These are phyloP conservation scores for Xylariaceae sp. DNA, from an alignment of 2,329 filamentous ascomycete genomes.

Conservation along the genomic window DNA sequence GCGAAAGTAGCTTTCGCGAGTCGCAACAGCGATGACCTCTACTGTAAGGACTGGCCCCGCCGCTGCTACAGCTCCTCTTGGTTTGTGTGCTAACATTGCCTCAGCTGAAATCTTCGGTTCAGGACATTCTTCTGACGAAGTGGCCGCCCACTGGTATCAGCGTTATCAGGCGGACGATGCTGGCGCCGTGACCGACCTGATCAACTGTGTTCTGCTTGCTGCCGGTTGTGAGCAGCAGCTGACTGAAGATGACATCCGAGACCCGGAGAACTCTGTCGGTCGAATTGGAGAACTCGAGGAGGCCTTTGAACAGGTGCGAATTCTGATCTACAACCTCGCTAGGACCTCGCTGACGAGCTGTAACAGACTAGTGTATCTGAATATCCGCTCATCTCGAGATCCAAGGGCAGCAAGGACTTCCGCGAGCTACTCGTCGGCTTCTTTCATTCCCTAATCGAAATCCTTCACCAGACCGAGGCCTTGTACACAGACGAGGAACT, in stretches of 20 bases:
- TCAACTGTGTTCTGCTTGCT: slow-evolving; percentile 61
- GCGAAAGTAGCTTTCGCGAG: slow-evolving; percentile 44
- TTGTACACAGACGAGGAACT: slow-evolving; percentile 71
- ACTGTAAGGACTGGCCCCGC: slow-evolving; percentile 34
- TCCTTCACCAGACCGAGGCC: slow-evolving; percentile 73
- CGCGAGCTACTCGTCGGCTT: slow-evolving; percentile 71
- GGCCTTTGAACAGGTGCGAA: slow-evolving; percentile 68
- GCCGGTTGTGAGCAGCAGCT: slow-evolving; percentile 77
- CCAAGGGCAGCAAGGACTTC: slow-evolving; percentile 70
- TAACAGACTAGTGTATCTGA: slow-evolving; percentile 66
- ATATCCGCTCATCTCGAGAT: slow-evolving; percentile 82
- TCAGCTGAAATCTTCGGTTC: slow-evolving; percentile 57
- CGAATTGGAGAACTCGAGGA: slow-evolving; percentile 79
- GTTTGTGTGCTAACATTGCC: slow-evolving; percentile 10
- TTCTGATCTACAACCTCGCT: too few species aligned
- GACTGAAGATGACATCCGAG: slow-evolving; percentile 74
- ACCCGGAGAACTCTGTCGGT: slow-evolving; percentile 78
- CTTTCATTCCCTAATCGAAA: slow-evolving; percentile 66
- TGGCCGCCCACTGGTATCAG: slow-evolving; percentile 53
- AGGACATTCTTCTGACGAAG: slow-evolving; percentile 46
- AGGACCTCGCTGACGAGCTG: slow-evolving; percentile 29
- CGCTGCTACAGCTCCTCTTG: background rate
- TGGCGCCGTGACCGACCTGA: slow-evolving; percentile 51
- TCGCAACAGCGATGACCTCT: slow-evolving; percentile 46
- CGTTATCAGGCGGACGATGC: slow-evolving; percentile 48